Evolutionary conservation across 2,329 filamentous ascomycete species (phyloP), one percentile per base, ranked within the genome.

Genomic region (Trichothecium roseum): DNA sequence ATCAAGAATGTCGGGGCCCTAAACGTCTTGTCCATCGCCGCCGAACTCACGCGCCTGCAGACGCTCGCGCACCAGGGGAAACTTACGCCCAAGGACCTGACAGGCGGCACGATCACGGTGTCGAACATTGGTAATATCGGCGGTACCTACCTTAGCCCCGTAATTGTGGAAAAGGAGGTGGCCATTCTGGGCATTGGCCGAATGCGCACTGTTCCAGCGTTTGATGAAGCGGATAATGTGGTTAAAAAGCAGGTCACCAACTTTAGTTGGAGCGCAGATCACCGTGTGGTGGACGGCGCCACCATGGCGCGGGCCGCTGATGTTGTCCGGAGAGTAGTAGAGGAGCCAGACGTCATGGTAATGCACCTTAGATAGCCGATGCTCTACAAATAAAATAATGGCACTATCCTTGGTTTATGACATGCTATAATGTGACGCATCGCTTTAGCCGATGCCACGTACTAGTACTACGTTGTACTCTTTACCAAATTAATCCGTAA

Each of bases 61-160:
- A 57, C 62, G 3, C 75, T 86, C 8, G 89, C 86, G 2, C 65
- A 71, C 12, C 67, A 72, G n/a, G 85, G 86, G 22, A 85, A 82
- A 56, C 71, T 98, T 4, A 67, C 75, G 2, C 72, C 78, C 3
- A 67, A 72, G 14, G 88, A 98, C 57, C 69, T 98, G 43, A 72
- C 69, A 26, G 87, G 87, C 35, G 87, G 87, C 13, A 96, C 91
- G 2, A 89, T 98, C 50, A 95, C 91, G 0, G 78, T 98, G 34
- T 94, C 87, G 48, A 98, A 98, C 56, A 94, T 98, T 47, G 91
- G 91, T 31, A 94, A 79, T 48, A 86, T 98, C 31, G 91, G 91
- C 37, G 91, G 91, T 18, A 91, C 84, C 1, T 94, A 94, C 48
- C 78, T 96, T 32, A 80, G 82, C 20, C 91, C 91, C 2, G 84